Evolutionary conservation across 2,329 filamentous ascomycete genomes (phyloP), one percentile per base, ranked within the genome.

Genomic region (Fusarium sp.): DNA sequence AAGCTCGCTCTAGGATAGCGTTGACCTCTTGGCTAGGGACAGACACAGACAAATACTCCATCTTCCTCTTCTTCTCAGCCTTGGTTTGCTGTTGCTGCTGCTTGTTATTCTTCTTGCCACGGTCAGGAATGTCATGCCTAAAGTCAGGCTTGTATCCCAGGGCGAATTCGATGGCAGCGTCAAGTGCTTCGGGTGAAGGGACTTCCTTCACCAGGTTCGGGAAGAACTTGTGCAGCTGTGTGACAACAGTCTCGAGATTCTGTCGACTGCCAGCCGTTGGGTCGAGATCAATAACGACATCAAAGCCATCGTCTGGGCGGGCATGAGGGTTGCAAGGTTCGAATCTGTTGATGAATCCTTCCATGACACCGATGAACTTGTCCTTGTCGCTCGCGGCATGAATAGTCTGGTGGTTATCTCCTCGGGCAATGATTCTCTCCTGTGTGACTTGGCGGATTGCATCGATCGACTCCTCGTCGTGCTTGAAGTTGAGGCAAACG

Each of bases 341-440:
- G 80, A 98, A 98, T 38, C 96, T 91, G 14, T 89, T 83, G 74
- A 99, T 87, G 83, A 99, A 99, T 4, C 94, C 94, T 77, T 98
- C 94, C 96, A 99, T 98, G 77, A 99, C 97, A 6, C 90, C 90
- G 56, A 96, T 87, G 64, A 96, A 94, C 81, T 98, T 96, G 20
- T 88, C 84, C 56, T 87, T 83, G 52, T 93, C 89, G 65, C 93
- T 93, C 54, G 90, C 93, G 13, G 96, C 95, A 79, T 96, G 95
- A 69, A 99, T 98, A 1, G 96, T 99, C 84, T 99, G 96, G 82
- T 99, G 96, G 79, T 98, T 98, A 82, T 99, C 95, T 16, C 96
- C 96, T 24, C 96, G 93, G 7, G 90, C 88, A 22, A 98, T 85
- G 1, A 99, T 94, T 59, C 96, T 92, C 72, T 92, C 89, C 66